Base-by-base conservation (phyloP, 2,329 filamentous ascomycete species). In the Mollisia scopiformis region DNA sequence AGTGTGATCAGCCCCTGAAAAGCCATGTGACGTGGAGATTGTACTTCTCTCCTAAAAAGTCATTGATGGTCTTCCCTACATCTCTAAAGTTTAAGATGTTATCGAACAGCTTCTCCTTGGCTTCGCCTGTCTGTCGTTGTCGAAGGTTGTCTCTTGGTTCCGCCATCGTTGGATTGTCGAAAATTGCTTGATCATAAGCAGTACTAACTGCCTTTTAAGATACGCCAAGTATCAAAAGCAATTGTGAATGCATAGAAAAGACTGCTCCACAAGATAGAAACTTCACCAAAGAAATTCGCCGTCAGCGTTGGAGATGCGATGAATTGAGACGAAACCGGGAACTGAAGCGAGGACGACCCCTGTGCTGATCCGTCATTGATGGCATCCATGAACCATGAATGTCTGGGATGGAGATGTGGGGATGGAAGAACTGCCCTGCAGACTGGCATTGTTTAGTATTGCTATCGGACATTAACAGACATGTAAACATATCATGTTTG, bases 51-150 rank as follows among this genome's bases (percentile, higher is more conserved):
- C 82, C 82, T 4, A 85, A 74, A 62, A 82, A 82, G 27, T 76
- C 71, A 68, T 93, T 93, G 67, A 92, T 80, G 0, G 85, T 87
- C 64, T 80, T 78, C 41, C 88, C 90, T 46, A 93, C 87, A 79
- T 94, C 91, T 59, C 91, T 86, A 72, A 93, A 92, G 74, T 94
- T 94, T 68, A 88, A 77, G 54, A 93, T 81, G 55, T 82, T 82
- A 61, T 87, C 79, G 66, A 89, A 79, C 11, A 61, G 58, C 14
- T 30, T 50, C 28, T 52, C 50, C n/a, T 43, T 62, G 4, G 41
- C 68, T 37, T 49, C 70, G 54, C n/a, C 54, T 49, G 49, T 51
- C 21, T 56, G 41, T 13, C 30, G 43, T 50, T 14, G 31, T 25
- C 30, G 27, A 13, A 51, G 27, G 6, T 31, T 11, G n/a, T 8